Percentiles rank a stretch among this genome's conserved stretches.
phyloP scores from a whole-genome alignment of 2,329 filamentous ascomycete genomes.

The Chalaropsis thielavioides region DNA sequence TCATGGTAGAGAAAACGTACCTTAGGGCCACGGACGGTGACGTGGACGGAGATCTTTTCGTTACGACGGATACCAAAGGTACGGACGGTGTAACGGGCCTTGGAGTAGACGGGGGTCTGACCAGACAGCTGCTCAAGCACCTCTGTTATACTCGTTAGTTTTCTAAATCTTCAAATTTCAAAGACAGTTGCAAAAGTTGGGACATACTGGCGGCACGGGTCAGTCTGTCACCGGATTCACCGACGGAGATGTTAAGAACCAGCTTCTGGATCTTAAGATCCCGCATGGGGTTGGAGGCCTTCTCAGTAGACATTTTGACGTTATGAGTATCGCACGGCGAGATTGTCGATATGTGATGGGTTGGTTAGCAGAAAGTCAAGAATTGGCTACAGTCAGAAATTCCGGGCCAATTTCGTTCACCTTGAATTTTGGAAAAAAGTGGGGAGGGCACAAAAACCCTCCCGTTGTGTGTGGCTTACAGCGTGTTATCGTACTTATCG shows the following conservation, averaged over 20 bases:
- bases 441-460: slow-evolving; percentile 18
- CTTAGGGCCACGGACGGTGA: slow-evolving; percentile 94
- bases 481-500: slow-evolving; percentile 1
- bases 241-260: slow-evolving; percentile 98
- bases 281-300: slow-evolving; percentile 96
- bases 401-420: slow-evolving; percentile 12
- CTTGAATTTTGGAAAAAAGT: slow-evolving; percentile 10
- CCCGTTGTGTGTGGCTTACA: slow-evolving; percentile 11
- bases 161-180: background rate
- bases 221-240: slow-evolving; percentile 99
- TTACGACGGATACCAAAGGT: slow-evolving; percentile 99
- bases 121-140: slow-evolving; percentile 98
- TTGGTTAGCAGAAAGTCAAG: slow-evolving; percentile 24
- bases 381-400: background rate
- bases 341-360: slow-evolving; percentile 14
- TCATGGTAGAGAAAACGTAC: slow-evolving; percentile 23
- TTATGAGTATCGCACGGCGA: slow-evolving; percentile 16
- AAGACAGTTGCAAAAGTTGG: background rate
- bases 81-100: slow-evolving; percentile 99
- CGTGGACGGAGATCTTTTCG: slow-evolving; percentile 99
- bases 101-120: slow-evolving; percentile 99
- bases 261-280: slow-evolving; percentile 99
- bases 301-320: slow-evolving; percentile 48
- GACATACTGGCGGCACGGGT: slow-evolving; percentile 72
- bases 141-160: slow-evolving; percentile 30